phyloP scores from a whole-genome alignment of 1,139 yeast genomes.

The Saccharomycopsis phalli region DNA sequence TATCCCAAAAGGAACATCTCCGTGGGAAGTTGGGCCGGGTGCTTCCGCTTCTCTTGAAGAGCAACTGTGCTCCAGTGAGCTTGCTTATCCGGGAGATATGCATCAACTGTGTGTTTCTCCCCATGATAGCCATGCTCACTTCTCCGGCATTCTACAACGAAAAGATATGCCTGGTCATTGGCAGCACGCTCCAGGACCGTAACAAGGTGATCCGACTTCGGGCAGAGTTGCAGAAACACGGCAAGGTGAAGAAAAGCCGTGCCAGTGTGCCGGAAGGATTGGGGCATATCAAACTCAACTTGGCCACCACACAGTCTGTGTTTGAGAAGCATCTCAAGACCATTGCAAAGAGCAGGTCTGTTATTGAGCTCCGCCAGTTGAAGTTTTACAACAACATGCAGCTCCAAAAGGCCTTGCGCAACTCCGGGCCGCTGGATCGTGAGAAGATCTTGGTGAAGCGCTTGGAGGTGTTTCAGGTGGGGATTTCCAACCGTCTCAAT shows the following conservation, averaged over 20 bases:
- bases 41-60: constrained; percentile 43
- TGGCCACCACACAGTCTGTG: constrained; percentile 29
- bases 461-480: neutral
- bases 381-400: constrained; percentile 37
- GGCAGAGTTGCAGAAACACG: constrained; percentile 60
- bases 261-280: constrained; percentile 15
- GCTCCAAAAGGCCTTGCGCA: constrained; percentile 22
- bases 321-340: constrained; percentile 37
- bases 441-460: neutral
- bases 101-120: constrained; percentile 45
- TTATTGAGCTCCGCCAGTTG: constrained; percentile 35
- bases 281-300: constrained; percentile 25
- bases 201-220: constrained; percentile 68
- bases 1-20: constrained; percentile 45
- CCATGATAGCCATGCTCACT: constrained; percentile 46
- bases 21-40: constrained; percentile 36
- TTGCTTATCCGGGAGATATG: constrained; percentile 56
- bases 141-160: constrained; percentile 78
- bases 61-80: constrained; percentile 38
- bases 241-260: constrained; percentile 25
- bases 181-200: constrained; percentile 62
- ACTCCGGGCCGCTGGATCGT: neutral
- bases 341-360: constrained; percentile 29
- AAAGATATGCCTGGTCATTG: constrained; percentile 49
- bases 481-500: neutral